Evolutionary conservation across 768 basidiomycete species (phyloP).

Genomic region (Boletus speciosus): DNA sequence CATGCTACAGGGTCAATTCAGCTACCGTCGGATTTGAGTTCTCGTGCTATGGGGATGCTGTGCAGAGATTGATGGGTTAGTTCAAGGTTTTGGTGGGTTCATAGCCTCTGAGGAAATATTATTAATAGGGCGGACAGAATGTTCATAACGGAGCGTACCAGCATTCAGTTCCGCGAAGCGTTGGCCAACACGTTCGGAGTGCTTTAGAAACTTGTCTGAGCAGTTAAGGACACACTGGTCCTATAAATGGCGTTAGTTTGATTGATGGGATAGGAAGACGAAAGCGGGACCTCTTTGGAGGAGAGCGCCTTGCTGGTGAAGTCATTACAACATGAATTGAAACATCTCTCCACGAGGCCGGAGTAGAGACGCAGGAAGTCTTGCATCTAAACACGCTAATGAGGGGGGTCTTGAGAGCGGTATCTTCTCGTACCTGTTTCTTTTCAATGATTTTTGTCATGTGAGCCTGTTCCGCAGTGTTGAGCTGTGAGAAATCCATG

Average conservation of each 20-base stretch:
- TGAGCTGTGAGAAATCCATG: constrained; percentile 94
- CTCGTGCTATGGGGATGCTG: background rate
- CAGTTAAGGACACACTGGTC: constrained; percentile 90
- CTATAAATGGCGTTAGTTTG: constrained; percentile 40
- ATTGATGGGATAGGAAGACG: background rate
- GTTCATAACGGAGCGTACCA: constrained; percentile 48
- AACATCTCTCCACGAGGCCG: constrained; percentile 92
- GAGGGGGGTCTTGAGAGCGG: background rate
- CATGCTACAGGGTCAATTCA: constrained; percentile 9
- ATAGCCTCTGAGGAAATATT: constrained; percentile 29
- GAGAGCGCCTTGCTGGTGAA: constrained; percentile 94
- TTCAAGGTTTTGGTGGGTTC: constrained; percentile 29
- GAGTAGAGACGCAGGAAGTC: constrained; percentile 97
- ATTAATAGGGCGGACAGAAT: background rate
- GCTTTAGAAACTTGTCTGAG: constrained; percentile 96
- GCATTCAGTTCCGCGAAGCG: constrained; percentile 91
- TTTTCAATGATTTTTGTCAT: constrained; percentile 94
- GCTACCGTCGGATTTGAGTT: constrained; percentile 1
- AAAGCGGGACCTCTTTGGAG: constrained; percentile 74
- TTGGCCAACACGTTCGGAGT: constrained; percentile 89
- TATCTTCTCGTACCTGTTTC: constrained; percentile 68
- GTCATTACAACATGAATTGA: constrained; percentile 92
- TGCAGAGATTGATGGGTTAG: background rate
- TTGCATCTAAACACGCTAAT: constrained; percentile 71
- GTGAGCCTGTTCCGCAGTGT: constrained; percentile 89